Base-by-base conservation (phyloP, 2,329 filamentous ascomycete species). In the Podosphaera leucotricha region DNA sequence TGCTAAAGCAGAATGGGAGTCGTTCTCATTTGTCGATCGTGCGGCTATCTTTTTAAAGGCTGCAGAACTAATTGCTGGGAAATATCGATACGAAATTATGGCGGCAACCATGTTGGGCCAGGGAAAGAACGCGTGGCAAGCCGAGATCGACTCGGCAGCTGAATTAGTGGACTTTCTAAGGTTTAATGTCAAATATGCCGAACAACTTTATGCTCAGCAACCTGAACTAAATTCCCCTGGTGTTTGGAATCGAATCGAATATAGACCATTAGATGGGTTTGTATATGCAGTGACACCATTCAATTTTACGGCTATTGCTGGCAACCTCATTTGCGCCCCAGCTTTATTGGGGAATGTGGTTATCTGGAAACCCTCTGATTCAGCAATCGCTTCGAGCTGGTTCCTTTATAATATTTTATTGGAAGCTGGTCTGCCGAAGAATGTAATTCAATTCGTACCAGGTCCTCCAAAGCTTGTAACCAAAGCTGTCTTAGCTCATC, bases 111-210 rank as follows among this genome's bases (percentile, higher is more conserved):
- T 95, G 75, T 68, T 93, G 26, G 90, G 87, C 48, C 87, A 98
- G 64, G 87, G 90, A 56, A 95, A 95, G 73, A 95, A 94, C 61
- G 84, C 83, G 41, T 95, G 85, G 85, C 87, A 98, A 64, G 87
- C 90, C n/a, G 87, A 98, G 69, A 95, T 95, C 50, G 87, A 95
- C 61, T 72, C 86, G 35, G 87, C 87, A 16, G 87, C 87, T 7
- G 90, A 98, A 68, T 64, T 92, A 54, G 79, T 75, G 53, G 87
- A 98, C 60, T 95, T 95, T 64, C 66, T 95, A 59, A 75, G 85
- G 58, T 93, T 94, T 67, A 90, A 90, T 58, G 87, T 94, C 44
- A 76, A 86, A 60, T 94, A 90, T 57, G 87, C 87, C 22, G 79
- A 93, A 64, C 82, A 94, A 59, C 66, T 93, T 45, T 93, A 94